phyloP scores from a whole-genome alignment of 2,329 filamentous ascomycete genomes.

The Alternaria atra region DNA sequence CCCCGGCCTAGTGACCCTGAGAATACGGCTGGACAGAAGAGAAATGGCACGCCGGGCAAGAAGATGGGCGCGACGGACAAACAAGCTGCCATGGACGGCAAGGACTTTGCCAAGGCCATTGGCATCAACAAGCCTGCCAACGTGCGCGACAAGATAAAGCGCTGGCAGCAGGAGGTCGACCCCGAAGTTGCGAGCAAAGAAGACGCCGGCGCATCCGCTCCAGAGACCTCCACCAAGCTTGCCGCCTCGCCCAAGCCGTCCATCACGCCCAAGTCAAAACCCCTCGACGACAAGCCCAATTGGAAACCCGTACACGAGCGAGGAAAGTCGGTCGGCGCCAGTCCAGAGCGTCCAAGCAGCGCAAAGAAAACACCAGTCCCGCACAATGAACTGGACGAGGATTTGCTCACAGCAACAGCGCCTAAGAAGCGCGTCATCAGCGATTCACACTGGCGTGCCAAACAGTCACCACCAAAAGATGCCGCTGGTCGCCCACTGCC shows the following conservation, averaged over 20 bases:
- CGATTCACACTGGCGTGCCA: conserved; percentile 84
- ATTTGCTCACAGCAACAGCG: conserved; percentile 63
- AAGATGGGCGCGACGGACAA: conserved; percentile 38
- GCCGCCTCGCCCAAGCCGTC: conserved; percentile 23
- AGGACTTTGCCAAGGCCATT: conserved; percentile 52
- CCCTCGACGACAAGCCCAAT: conserved; percentile 39
- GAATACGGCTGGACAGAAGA: conserved; percentile 25
- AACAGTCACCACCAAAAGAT: conserved; percentile 53
- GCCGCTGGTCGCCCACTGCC: conserved; percentile 36
- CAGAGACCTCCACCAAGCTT: not conserved
- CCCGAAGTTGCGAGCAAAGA: conserved; percentile 56
- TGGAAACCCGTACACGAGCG: conserved; percentile 37
- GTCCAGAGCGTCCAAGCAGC: conserved; percentile 41
- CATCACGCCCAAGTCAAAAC: conserved; percentile 38
- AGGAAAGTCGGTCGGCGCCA: conserved; percentile 34
- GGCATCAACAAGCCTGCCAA: conserved; percentile 56
- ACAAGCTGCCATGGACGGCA: conserved; percentile 44
- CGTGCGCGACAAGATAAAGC: conserved; percentile 78
- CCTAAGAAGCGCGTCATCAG: conserved; percentile 94
- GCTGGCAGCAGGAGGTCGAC: conserved; percentile 84
- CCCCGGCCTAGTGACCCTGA: conserved; percentile 35
- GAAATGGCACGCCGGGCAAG: conserved; percentile 45
- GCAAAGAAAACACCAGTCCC: conserved; percentile 42
- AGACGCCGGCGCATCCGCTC: conserved; percentile 16
- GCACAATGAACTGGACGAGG: conserved; percentile 54